Evolutionary conservation across 441 rosid species (phyloP).

Genomic region (Pelargonium exstipulatum): DNA sequence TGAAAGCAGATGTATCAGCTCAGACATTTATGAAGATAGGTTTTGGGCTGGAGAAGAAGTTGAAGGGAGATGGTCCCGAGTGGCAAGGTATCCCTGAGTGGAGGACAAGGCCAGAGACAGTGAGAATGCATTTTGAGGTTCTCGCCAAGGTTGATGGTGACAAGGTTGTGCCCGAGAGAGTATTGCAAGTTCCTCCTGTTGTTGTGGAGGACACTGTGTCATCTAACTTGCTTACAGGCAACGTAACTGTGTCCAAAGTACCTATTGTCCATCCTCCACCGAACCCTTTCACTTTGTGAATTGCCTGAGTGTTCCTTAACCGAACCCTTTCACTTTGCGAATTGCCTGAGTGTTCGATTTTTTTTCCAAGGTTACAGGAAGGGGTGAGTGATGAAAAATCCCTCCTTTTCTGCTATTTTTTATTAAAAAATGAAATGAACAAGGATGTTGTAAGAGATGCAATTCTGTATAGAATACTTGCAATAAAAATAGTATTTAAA

Average conservation of each 20-base stretch:
- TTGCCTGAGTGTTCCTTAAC: neutral
- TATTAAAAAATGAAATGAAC: neutral
- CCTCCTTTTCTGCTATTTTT: neutral
- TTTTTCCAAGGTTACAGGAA: neutral
- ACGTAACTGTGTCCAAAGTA: slow-evolving; percentile 45
- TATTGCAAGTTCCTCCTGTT: slow-evolving; percentile 58
- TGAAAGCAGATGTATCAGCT: slow-evolving; percentile 73
- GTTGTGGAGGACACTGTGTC: slow-evolving; percentile 64
- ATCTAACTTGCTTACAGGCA: slow-evolving; percentile 39
- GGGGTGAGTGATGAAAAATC: slow-evolving; percentile 16
- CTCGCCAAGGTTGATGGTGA: slow-evolving; percentile 76
- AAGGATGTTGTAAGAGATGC: neutral
- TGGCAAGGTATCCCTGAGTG: slow-evolving; percentile 43
- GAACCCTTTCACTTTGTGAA: slow-evolving; percentile 55
- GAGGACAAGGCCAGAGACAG: slow-evolving; percentile 69
- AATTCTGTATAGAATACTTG: too few species aligned
- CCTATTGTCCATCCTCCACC: slow-evolving; percentile 58
- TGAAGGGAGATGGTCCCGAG: slow-evolving; percentile 41
- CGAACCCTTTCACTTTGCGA: too few species aligned
- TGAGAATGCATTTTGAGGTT: slow-evolving; percentile 79
- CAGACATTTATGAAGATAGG: slow-evolving; percentile 80
- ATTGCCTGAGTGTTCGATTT: slow-evolving; percentile 4
- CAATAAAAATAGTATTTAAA: too few species aligned
- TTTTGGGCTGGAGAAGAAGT: slow-evolving; percentile 66
- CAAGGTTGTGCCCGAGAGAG: slow-evolving; percentile 63